Conservation (phyloP, 148 eudicot genomes). For the Tetragonia tetragonoides region DNA sequence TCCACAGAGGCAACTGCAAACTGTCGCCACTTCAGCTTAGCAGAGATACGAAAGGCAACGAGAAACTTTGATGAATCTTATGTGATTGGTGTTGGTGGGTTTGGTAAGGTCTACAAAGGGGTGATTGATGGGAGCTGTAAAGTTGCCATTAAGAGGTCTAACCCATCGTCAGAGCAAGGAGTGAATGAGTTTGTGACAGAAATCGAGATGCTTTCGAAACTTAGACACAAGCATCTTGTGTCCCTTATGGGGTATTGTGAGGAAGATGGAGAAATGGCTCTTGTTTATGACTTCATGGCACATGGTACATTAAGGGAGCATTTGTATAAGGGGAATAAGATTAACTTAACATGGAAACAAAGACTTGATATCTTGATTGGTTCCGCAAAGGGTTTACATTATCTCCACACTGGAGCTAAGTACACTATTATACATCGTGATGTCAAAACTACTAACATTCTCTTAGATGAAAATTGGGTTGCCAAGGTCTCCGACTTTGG, state of each 20-base stretch:
- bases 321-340: constrained; percentile 48
- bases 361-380: constrained; percentile 50
- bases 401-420: constrained; percentile 57
- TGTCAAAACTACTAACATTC: constrained; percentile 56
- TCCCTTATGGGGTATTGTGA: constrained; percentile 58
- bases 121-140: constrained; percentile 46
- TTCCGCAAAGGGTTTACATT: constrained; percentile 53
- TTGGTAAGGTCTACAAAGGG: constrained; percentile 55
- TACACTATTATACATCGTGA: constrained; percentile 59
- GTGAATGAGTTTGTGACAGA: constrained; percentile 54
- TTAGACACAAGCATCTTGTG: constrained; percentile 54
- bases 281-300: constrained; percentile 56
- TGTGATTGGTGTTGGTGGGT: constrained; percentile 59
- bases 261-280: constrained; percentile 57
- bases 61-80: constrained; percentile 47
- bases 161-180: constrained; percentile 57
- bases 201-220: constrained; percentile 57
- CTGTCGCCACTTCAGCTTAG: constrained; percentile 47
- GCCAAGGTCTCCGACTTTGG: constrained; percentile 59
- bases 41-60: constrained; percentile 48
- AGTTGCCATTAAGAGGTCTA: constrained; percentile 54
- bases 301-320: constrained; percentile 56
- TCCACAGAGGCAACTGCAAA: constrained; percentile 50
- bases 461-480: constrained; percentile 45
- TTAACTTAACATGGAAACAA: constrained; percentile 48